Evolutionary conservation across 441 rosid genomes (phyloP).

Genomic region (Croton laevigatus): DNA sequence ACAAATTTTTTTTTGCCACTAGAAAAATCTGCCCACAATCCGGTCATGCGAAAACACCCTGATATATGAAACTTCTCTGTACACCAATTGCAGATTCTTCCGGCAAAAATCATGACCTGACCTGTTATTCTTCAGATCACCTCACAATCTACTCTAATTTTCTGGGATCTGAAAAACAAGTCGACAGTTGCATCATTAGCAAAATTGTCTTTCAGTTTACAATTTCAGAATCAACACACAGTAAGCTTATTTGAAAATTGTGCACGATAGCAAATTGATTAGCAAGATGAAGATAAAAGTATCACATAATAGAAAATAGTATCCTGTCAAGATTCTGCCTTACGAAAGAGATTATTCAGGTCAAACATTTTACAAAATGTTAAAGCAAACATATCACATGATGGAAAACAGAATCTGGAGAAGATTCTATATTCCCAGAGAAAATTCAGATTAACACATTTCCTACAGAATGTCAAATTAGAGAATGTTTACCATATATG

Average conservation of each 20-base stretch:
- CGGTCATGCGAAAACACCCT: constrained; percentile 3
- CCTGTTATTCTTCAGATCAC: constrained; percentile 22
- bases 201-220: neutral
- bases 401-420: too few relatives aligned
- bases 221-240: neutral
- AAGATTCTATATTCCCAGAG: too few relatives aligned
- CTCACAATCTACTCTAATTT: constrained; percentile 29
- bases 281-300: neutral
- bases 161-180: constrained; percentile 26
- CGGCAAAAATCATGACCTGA: constrained; percentile 17
- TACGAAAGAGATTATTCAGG: too few relatives aligned
- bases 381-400: too few relatives aligned
- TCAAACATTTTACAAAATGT: too few relatives aligned
- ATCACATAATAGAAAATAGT: neutral
- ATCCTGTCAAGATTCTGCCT: too few relatives aligned
- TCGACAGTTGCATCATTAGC: neutral
- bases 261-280: neutral
- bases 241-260: neutral
- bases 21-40: constrained; percentile 21
- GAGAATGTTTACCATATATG: too few relatives aligned
- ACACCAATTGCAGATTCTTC: constrained; percentile 29
- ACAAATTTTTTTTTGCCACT: constrained; percentile 31
- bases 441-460: too few relatives aligned
- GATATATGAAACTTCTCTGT: constrained; percentile 22
- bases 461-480: too few relatives aligned